These are phyloP conservation scores for Arachnopeziza araneosa DNA, from an alignment of 2,329 filamentous ascomycete genomes.

Conservation along the genomic window DNA sequence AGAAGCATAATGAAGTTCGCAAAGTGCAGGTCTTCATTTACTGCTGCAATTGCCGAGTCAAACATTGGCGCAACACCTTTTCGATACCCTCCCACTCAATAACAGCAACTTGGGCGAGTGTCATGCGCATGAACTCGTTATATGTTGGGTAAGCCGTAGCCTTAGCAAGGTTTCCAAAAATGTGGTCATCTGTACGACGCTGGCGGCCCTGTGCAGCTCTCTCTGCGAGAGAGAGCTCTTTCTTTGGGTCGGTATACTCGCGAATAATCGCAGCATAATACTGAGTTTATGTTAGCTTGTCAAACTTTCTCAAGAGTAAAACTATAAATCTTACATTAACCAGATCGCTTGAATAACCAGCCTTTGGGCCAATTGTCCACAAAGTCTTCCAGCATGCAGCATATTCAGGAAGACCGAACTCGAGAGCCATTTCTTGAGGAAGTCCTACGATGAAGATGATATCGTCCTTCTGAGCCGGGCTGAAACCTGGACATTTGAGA, in stretches of 20 bases:
- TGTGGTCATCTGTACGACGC: conserved; percentile 4
- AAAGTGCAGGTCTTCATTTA: background rate
- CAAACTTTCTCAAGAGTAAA: background rate
- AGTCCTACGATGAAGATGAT: conserved; percentile 42
- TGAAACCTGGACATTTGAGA: conserved; percentile 56
- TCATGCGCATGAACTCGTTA: conserved; percentile 35
- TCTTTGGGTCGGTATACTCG: conserved; percentile 42
- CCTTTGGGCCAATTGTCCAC: conserved; percentile 47
- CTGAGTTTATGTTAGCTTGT: conserved; percentile 31
- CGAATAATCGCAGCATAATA: conserved; percentile 53
- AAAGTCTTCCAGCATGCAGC: conserved; percentile 47
- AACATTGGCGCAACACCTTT: conserved; percentile 35
- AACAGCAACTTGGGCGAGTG: conserved; percentile 40
- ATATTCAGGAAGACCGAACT: conserved; percentile 43
- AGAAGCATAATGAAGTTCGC: background rate
- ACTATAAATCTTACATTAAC: conserved; percentile 43
- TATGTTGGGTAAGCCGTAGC: conserved; percentile 38
- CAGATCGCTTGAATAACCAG: conserved; percentile 44
- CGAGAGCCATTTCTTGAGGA: conserved; percentile 28
- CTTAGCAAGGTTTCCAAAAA: conserved; percentile 41
- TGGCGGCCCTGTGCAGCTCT: conserved; percentile 28
- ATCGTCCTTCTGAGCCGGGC: conserved; percentile 54
- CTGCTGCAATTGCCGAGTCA: background rate
- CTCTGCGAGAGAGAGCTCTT: conserved; percentile 38
- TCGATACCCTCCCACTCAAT: conserved; percentile 47